Conservation (phyloP, 2,329 filamentous ascomycete genomes). For the Clonostachys solani region DNA sequence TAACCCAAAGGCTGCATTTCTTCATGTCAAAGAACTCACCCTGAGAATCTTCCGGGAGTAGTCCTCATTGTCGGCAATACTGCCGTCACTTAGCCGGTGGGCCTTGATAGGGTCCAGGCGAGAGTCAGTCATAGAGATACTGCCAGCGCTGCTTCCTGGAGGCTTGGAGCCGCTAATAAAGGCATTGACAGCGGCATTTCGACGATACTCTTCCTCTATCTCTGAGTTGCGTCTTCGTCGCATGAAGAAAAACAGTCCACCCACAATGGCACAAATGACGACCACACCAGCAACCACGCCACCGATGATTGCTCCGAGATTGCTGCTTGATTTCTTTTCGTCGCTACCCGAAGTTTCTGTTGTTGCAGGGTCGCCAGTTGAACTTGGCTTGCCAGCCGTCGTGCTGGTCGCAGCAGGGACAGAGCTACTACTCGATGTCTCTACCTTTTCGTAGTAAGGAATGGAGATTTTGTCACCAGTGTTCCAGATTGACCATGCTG, state of each 20-base stretch:
- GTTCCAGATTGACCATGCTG: conserved; percentile 43
- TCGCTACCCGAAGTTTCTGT: conserved; percentile 8
- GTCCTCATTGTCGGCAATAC: conserved; percentile 95
- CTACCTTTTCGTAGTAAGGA: conserved; percentile 17
- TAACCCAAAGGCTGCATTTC: background rate
- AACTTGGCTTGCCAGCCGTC: conserved; percentile 5
- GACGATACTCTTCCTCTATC: conserved; percentile 79
- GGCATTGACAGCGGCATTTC: conserved; percentile 73
- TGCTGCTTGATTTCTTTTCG: conserved; percentile 5
- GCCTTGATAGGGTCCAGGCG: conserved; percentile 85
- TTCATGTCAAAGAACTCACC: conserved; percentile 48
- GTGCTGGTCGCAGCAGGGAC: conserved; percentile 19
- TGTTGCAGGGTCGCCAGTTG: conserved; percentile 9
- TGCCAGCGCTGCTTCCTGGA: conserved; percentile 53
- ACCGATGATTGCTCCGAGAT: conserved; percentile 61
- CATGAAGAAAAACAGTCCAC: conserved; percentile 68
- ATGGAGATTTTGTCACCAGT: conserved; percentile 38
- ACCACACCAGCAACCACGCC: conserved; percentile 85
- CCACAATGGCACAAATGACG: conserved; percentile 59
- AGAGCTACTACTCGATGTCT: conserved; percentile 4
- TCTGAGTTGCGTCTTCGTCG: conserved; percentile 72
- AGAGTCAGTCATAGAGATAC: conserved; percentile 72
- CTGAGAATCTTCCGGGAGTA: conserved; percentile 94
- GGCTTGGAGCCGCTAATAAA: conserved; percentile 66
- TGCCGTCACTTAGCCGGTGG: conserved; percentile 85